Conservation (phyloP, 2,329 filamentous ascomycete genomes). For the Trichophyton verrucosum region DNA sequence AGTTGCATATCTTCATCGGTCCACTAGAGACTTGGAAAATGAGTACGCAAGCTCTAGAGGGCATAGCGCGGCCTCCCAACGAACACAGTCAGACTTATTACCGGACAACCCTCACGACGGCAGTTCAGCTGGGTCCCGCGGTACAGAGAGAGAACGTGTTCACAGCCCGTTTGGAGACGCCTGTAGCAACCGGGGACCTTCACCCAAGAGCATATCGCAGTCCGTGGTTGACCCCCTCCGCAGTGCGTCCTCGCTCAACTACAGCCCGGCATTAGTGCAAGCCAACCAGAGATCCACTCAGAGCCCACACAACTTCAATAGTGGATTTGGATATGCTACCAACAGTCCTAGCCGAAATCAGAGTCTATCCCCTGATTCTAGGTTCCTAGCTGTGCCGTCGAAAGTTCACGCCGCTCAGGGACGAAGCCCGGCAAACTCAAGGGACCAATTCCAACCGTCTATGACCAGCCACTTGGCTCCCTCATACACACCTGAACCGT, state of each 20-base stretch:
- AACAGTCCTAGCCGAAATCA: neutral
- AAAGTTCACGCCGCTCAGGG: neutral
- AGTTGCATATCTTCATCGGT: neutral
- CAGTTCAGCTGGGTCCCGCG: conserved; percentile 5
- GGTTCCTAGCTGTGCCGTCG: neutral
- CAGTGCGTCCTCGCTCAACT: neutral
- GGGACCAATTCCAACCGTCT: neutral
- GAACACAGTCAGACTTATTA: neutral
- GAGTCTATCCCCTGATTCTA: neutral
- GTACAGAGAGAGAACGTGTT: conserved; percentile 6
- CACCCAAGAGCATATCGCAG: conserved; percentile 7
- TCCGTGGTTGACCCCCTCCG: neutral
- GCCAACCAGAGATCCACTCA: neutral
- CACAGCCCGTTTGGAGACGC: conserved; percentile 12
- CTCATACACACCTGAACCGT: neutral
- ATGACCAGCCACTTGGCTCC: neutral
- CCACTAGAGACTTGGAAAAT: neutral
- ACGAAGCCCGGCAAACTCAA: neutral
- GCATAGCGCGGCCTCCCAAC: conserved; percentile 19
- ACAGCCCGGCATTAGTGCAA: neutral
- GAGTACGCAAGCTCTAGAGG: neutral
- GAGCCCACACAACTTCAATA: neutral
- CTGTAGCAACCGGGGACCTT: conserved; percentile 12
- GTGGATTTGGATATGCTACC: neutral
- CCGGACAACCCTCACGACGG: conserved; percentile 10